A percentile compares a stretch with the other conserved stretches of the same genome.
Evolutionary conservation across 768 basidiomycete species (phyloP).

Genomic region (Auricularia heimuer): DNA sequence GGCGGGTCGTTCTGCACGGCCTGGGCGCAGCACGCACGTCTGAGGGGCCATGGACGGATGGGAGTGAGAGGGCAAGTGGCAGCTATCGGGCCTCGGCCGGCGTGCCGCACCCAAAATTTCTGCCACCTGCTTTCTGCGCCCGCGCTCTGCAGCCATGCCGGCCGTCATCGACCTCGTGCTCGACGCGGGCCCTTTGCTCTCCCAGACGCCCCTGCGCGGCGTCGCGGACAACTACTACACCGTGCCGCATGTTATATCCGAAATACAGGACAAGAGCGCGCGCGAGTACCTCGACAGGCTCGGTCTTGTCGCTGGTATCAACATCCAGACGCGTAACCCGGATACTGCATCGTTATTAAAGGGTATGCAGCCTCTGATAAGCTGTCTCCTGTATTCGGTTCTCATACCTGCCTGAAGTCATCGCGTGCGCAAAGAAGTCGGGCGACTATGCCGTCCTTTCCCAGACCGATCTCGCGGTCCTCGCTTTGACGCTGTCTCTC

Average conservation of each 20-base stretch:
- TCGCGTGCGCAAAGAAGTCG: constrained; percentile 86
- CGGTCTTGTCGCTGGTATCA: constrained; percentile 65
- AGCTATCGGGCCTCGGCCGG: neutral
- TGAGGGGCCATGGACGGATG: constrained; percentile 9
- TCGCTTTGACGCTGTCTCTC: constrained; percentile 79
- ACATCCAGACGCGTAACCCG: constrained; percentile 59
- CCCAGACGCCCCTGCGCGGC: constrained; percentile 80
- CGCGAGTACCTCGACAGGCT: constrained; percentile 79
- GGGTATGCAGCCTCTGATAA: constrained; percentile 35
- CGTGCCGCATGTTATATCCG: constrained; percentile 81
- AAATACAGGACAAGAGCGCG: constrained; percentile 81
- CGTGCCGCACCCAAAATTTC: neutral
- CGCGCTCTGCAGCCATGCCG: constrained; percentile 13
- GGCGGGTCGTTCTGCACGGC: neutral
- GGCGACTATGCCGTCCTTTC: constrained; percentile 93
- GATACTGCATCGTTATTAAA: constrained; percentile 51
- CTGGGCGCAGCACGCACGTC: constrained; percentile 7
- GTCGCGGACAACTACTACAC: constrained; percentile 80
- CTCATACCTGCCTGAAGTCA: constrained; percentile 41
- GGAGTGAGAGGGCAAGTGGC: neutral
- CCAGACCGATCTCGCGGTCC: constrained; percentile 78
- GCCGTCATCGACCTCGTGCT: constrained; percentile 76
- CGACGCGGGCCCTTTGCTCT: constrained; percentile 88
- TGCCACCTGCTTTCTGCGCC: neutral
- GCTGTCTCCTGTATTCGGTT: constrained; percentile 19